Conservation (phyloP, 768 basidiomycete genomes). For the Sporobolomyces roseus region DNA sequence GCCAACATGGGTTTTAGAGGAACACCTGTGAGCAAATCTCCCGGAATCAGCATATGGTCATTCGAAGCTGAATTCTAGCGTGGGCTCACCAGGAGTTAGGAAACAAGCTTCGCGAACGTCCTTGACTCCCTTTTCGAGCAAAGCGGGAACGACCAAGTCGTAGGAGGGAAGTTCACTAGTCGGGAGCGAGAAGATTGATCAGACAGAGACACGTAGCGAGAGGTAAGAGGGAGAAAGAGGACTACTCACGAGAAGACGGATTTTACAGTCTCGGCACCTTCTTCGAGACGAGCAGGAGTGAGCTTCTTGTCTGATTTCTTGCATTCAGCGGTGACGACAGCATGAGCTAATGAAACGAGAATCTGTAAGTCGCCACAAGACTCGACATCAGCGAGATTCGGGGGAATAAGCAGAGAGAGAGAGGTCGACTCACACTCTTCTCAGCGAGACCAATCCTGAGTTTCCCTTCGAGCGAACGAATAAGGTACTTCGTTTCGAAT, state of each 20-base stretch:
- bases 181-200: no score
- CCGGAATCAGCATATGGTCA: no score
- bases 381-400: background rate
- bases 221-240: no score
- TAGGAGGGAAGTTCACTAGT: conserved; percentile 85
- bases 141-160: conserved; percentile 83
- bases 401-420: conserved; percentile 29
- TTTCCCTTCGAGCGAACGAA: conserved; percentile 93
- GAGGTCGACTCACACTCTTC: conserved; percentile 58
- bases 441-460: conserved; percentile 95
- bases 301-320: conserved; percentile 54
- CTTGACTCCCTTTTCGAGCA: conserved; percentile 72
- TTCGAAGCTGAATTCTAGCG: no score
- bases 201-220: no score
- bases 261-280: conserved; percentile 73
- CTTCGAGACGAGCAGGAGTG: conserved; percentile 76
- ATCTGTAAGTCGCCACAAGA: conserved; percentile 9
- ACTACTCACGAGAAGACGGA: conserved; percentile 76
- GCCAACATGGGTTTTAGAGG: conserved; percentile 98
- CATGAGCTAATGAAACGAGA: conserved; percentile 85
- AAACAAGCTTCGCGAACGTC: conserved; percentile 71
- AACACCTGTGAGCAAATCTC: conserved; percentile 57
- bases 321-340: conserved; percentile 64
- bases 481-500: conserved; percentile 88
- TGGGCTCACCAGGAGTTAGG: conserved; percentile 73